Conservation (phyloP, 2,329 filamentous ascomycete genomes). For the Dactylellina drechsleri region DNA sequence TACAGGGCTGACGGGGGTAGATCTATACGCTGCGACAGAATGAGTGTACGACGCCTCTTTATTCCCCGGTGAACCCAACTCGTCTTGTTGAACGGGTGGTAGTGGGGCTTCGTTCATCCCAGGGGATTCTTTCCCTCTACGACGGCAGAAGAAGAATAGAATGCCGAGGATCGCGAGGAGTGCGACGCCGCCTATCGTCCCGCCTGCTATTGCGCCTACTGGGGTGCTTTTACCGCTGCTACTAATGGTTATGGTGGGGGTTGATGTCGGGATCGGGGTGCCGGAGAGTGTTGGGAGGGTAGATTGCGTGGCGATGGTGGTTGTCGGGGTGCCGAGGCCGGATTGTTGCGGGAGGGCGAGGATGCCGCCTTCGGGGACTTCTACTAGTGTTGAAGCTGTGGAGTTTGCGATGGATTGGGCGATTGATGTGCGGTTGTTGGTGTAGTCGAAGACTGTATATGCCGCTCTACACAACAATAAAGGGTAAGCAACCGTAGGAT, state of each 20-base stretch:
- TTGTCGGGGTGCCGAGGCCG: constrained; percentile 13
- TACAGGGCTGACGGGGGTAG: background rate
- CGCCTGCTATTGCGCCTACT: constrained; percentile 35
- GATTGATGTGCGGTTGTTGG: constrained; percentile 43
- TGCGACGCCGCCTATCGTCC: constrained; percentile 28
- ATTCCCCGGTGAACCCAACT: too few species aligned
- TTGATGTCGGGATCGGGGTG: background rate
- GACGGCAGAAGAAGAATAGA: constrained; percentile 7
- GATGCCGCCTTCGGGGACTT: constrained; percentile 37
- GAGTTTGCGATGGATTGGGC: constrained; percentile 42
- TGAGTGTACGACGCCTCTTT: too few species aligned
- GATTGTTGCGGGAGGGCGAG: constrained; percentile 25
- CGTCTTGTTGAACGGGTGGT: too few species aligned
- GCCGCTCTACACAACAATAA: constrained; percentile 33
- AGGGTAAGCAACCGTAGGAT: too few species aligned
- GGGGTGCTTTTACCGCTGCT: background rate
- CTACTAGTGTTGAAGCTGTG: constrained; percentile 29
- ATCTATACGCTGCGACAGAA: background rate
- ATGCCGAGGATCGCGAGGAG: constrained; percentile 11
- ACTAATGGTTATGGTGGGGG: background rate
- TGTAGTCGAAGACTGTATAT: constrained; percentile 46
- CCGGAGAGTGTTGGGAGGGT: background rate
- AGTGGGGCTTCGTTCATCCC: too few species aligned
- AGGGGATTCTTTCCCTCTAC: background rate
- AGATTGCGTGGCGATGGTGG: constrained; percentile 1